A percentile compares a stretch with the other conserved stretches of the same genome.
phyloP scores from a whole-genome alignment of 2,329 filamentous ascomycete genomes.

The Coleophoma crateriformis region DNA sequence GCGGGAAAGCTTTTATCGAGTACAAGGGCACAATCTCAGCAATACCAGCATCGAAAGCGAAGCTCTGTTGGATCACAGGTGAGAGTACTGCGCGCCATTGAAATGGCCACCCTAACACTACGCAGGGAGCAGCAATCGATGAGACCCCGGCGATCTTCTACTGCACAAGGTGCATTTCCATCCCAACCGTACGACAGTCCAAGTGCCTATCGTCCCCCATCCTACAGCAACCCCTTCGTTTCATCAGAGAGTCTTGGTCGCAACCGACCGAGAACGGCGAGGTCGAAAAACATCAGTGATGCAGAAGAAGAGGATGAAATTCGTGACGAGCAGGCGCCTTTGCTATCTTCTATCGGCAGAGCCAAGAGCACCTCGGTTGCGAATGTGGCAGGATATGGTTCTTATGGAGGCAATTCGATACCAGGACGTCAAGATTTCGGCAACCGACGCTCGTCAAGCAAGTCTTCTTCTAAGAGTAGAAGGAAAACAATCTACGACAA shows the following conservation, averaged over 20 bases:
- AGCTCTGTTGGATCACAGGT: slow-evolving; percentile 81
- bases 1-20: slow-evolving; percentile 40
- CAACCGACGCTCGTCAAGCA: slow-evolving; percentile 23
- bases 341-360: slow-evolving; percentile 41
- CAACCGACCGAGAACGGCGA: slow-evolving; percentile 19
- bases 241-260: slow-evolving; percentile 16
- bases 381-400: slow-evolving; percentile 11
- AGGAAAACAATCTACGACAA: slow-evolving; percentile 23
- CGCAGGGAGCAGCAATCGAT: slow-evolving; percentile 39
- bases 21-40: slow-evolving; percentile 58
- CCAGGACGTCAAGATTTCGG: slow-evolving; percentile 42
- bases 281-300: slow-evolving; percentile 34
- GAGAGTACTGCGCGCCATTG: slow-evolving; percentile 39
- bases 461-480: slow-evolving; percentile 39
- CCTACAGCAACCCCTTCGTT: slow-evolving; percentile 24
- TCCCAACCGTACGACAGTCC: slow-evolving; percentile 29
- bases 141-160: slow-evolving; percentile 57
- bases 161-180: slow-evolving; percentile 28
- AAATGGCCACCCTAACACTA: neutral
- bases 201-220: slow-evolving; percentile 24
- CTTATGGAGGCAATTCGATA: slow-evolving; percentile 6
- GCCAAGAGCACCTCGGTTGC: slow-evolving; percentile 21
- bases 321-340: slow-evolving; percentile 45
- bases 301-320: slow-evolving; percentile 43
- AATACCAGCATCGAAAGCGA: slow-evolving; percentile 87